A percentile compares a stretch with the other conserved stretches of the same genome.
phyloP scores from a whole-genome alignment of 1,284 basidiomycete genomes.

The Puccinia novopanici region DNA sequence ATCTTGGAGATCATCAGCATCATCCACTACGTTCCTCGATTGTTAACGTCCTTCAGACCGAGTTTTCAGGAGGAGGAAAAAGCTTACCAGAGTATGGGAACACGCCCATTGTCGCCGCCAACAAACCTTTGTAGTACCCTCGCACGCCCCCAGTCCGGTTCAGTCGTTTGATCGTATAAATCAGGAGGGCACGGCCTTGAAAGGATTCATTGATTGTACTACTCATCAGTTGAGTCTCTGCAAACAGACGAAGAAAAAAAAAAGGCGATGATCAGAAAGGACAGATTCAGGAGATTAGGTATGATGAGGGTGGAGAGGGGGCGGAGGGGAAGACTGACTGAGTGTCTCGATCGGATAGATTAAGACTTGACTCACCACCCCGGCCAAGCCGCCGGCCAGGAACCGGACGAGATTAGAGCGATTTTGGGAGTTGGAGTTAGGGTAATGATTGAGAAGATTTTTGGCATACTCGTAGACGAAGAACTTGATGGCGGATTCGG shows the following conservation, averaged over 20 bases:
- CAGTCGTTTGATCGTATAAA: constrained; percentile 70
- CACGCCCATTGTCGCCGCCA: constrained; percentile 63
- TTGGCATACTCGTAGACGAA: constrained; percentile 86
- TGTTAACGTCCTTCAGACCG: too few relatives aligned
- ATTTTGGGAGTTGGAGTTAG: constrained; percentile 69
- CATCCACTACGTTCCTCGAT: too few relatives aligned
- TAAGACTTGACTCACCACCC: constrained; percentile 90
- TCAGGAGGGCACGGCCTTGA: constrained; percentile 67
- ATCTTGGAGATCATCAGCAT: too few relatives aligned
- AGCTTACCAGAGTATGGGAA: constrained; percentile 61
- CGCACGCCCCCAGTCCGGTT: constrained; percentile 74
- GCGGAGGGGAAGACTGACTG: constrained; percentile 62
- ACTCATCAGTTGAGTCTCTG: constrained; percentile 68
- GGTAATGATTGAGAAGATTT: constrained; percentile 64
- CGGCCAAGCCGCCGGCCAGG: constrained; percentile 90
- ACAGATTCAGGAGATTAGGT: too few relatives aligned
- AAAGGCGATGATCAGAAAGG: background rate
- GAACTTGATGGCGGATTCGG: constrained; percentile 98
- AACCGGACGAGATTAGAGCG: constrained; percentile 91
- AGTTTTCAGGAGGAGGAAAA: background rate
- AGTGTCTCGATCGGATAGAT: constrained; percentile 87
- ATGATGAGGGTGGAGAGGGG: background rate
- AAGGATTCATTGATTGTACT: constrained; percentile 67
- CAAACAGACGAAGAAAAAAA: background rate
- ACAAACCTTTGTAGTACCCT: constrained; percentile 87